Conservation (phyloP, 1,284 basidiomycete species). For the Rhodotorula sp. region DNA sequence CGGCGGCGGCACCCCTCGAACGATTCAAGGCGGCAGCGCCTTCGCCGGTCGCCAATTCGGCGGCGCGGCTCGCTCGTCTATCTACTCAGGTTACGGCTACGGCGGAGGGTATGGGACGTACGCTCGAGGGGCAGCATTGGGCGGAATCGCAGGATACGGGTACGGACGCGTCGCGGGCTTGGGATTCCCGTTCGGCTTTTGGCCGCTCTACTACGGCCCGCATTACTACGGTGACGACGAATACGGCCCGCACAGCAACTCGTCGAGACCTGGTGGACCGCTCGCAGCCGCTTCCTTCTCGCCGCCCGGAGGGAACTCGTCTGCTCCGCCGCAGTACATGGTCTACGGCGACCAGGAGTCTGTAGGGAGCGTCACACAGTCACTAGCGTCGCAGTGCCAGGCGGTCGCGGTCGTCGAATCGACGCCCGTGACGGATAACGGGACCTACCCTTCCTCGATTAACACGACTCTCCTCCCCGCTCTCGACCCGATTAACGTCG, state of each 20-base stretch:
- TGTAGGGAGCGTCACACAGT: conserved; percentile 6
- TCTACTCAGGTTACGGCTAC: conserved; percentile 11
- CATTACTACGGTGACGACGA: conserved; percentile 29
- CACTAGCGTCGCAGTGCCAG: background rate
- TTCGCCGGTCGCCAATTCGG: conserved; percentile 18
- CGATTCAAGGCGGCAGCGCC: background rate
- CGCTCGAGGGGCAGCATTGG: conserved; percentile 1
- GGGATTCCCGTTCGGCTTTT: conserved; percentile 19
- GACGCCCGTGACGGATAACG: conserved; percentile 6
- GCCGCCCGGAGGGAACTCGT: background rate
- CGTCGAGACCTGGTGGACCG: conserved; percentile 13
- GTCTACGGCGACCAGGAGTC: conserved; percentile 25
- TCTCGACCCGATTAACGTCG: conserved; percentile 11
- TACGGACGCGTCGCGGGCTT: conserved; percentile 9
- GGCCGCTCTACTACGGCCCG: conserved; percentile 17
- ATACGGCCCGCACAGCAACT: conserved; percentile 17
- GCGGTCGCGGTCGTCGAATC: conserved; percentile 3
- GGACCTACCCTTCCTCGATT: background rate
- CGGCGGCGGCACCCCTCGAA: conserved; percentile 8
- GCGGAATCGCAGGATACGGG: background rate
- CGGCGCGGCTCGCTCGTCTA: conserved; percentile 5
- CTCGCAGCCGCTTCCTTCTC: conserved; percentile 10
- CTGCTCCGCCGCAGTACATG: conserved; percentile 21
- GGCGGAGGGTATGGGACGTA: conserved; percentile 11
- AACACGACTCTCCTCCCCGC: conserved; percentile 18